Percentiles rank a stretch among this genome's conserved stretches.
Evolutionary conservation across 2,329 filamentous ascomycete species (phyloP).

Genomic region (Acrocalymma vagum): DNA sequence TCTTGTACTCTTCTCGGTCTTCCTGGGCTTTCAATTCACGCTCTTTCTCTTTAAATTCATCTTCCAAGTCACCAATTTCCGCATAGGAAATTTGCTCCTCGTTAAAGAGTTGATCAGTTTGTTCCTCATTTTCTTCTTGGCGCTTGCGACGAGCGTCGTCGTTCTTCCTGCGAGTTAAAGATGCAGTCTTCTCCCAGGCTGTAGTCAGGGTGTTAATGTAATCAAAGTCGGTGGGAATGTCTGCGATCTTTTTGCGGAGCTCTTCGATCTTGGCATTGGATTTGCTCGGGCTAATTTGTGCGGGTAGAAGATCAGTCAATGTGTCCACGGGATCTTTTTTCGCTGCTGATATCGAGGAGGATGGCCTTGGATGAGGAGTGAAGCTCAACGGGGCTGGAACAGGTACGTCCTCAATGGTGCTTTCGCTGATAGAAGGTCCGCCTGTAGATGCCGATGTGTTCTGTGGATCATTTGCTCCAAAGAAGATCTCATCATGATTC

Average conservation of each 20-base stretch:
- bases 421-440: slow-evolving; percentile 25
- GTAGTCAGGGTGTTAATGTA: slow-evolving; percentile 31
- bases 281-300: slow-evolving; percentile 12
- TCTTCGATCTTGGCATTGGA: slow-evolving; percentile 29
- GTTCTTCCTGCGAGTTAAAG: slow-evolving; percentile 53
- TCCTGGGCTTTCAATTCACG: slow-evolving; percentile 61
- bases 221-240: slow-evolving; percentile 25
- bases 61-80: slow-evolving; percentile 63
- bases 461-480: slow-evolving; percentile 25
- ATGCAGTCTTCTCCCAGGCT: slow-evolving; percentile 57
- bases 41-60: slow-evolving; percentile 63
- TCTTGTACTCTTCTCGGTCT: slow-evolving; percentile 60
- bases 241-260: slow-evolving; percentile 23
- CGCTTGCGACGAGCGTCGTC: slow-evolving; percentile 59
- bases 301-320: slow-evolving; percentile 31
- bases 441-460: slow-evolving; percentile 17
- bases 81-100: slow-evolving; percentile 66
- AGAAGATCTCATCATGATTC: slow-evolving; percentile 46
- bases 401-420: slow-evolving; percentile 23
- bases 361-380: slow-evolving; percentile 22
- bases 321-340: slow-evolving; percentile 24
- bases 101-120: slow-evolving; percentile 64
- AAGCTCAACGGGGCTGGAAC: slow-evolving; percentile 37
- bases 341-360: slow-evolving; percentile 15
- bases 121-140: slow-evolving; percentile 61